Base-by-base conservation (phyloP, 2,329 filamentous ascomycete genomes). In the Colletotrichum orbiculare region DNA sequence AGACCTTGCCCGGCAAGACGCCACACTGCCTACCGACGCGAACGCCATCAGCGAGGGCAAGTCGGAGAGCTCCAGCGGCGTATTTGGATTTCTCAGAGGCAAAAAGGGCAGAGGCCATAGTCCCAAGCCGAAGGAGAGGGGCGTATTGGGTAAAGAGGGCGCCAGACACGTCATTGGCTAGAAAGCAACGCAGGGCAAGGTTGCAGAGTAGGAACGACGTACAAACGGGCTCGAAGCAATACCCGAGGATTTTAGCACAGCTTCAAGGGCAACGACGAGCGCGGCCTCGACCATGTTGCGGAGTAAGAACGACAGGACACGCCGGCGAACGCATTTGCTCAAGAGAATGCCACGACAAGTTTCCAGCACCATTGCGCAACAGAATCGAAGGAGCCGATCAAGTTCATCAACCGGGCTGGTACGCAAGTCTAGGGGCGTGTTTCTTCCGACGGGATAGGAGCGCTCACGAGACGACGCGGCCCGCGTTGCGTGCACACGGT, bases 101-200 rank as follows among this genome's bases (percentile, higher is more conserved):
- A 97, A 97, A 81, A 97, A 93, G 81, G 93, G 94, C 35, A 85
- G 94, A 68, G 93, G 94, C 60, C 89, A 94, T 77, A 97, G 94
- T 75, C 96, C 96, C 2, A 97, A 97, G 80, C 94, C 94, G 34
- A 95, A 93, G 76, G 94, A 98, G 79, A 87, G 93, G 60, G 96
- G 96, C 64, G 94, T 99, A 8, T 75, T 99, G 64, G 96, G 96
- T 62, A 98, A 98, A 75, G 94, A 98, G 76, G 96, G 96, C 13
- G 94, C 96, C 10, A 86, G 96, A 75, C 90, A 93, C 69, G 87
- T 95, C 61, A 91, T 95, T 73, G 89, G 87, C 71, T 91, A 82
- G 55, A 66, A 43, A 53, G 41, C 50, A 47, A 38, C 34, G 7
- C 17, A 42, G 38, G 39, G 48, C 43, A 54, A 46, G 41, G 55